These are phyloP conservation scores for Camellia sinensis DNA, from an alignment of 148 eudicot genomes.

Conservation along the genomic window DNA sequence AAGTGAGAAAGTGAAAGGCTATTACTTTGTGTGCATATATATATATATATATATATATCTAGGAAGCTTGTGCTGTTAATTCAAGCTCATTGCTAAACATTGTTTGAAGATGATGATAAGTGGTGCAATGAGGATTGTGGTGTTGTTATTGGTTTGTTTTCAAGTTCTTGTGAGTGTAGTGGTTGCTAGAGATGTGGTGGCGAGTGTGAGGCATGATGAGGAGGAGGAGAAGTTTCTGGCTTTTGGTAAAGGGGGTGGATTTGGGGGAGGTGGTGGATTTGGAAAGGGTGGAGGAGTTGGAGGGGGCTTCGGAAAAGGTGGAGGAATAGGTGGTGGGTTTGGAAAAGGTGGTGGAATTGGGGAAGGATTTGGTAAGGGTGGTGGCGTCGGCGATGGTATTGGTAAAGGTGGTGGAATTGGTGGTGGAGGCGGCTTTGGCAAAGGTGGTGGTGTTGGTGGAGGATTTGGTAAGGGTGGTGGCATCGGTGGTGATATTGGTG, in stretches of 20 bases:
- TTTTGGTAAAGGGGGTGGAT: constrained; percentile 14
- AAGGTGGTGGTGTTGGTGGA: no score
- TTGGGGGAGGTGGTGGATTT: constrained; percentile 10
- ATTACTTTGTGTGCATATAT: no score
- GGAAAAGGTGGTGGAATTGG: constrained; percentile 5
- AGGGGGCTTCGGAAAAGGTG: not conserved
- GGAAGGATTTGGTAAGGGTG: constrained; percentile 7
- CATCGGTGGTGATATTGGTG: not conserved
- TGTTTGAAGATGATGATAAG: no score
- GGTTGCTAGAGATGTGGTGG: constrained; percentile 1
- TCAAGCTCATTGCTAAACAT: not conserved
- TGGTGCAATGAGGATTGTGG: not conserved
- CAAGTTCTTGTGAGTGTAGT: not conserved
- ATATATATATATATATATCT: not conserved
- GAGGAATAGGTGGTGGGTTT: not conserved
- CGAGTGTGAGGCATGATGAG: not conserved
- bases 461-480: no score
- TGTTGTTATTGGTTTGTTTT: constrained; percentile 6
- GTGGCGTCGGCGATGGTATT: no score
- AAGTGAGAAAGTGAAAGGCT: not conserved
- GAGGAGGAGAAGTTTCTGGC: constrained; percentile 7
- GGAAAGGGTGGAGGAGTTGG: constrained; percentile 3
- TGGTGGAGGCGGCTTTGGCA: no score
- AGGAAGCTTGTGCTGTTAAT: no score
- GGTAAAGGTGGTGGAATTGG: constrained; percentile 12